Percentiles rank a stretch among this genome's conserved stretches.
phyloP scores from a whole-genome alignment of 768 basidiomycete genomes.

The Serpula lacrymans region DNA sequence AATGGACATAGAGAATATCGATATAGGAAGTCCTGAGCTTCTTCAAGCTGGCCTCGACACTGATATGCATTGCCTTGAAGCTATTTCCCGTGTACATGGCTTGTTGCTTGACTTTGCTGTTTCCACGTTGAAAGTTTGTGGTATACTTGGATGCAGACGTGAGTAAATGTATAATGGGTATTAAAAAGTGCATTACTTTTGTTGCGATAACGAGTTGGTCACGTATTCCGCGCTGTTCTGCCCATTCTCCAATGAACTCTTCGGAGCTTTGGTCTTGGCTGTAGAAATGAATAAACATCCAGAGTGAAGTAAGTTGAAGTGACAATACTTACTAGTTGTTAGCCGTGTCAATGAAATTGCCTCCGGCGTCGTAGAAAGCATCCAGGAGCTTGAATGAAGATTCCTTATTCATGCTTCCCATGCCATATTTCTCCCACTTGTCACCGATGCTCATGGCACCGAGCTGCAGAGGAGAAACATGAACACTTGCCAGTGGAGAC shows the following conservation, averaged over 20 bases:
- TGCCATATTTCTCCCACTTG: conserved; percentile 32
- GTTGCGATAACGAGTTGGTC: conserved; percentile 46
- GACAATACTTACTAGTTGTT: conserved; percentile 36
- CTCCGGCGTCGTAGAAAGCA: conserved; percentile 41
- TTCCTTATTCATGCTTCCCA: conserved; percentile 45
- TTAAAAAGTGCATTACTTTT: conserved; percentile 21
- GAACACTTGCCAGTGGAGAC: conserved; percentile 38
- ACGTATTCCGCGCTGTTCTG: conserved; percentile 35
- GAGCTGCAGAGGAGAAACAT: conserved; percentile 46
- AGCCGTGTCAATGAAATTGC: conserved; percentile 48
- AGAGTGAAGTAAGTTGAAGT: background rate
- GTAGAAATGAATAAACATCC: background rate
- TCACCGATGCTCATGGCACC: conserved; percentile 50
- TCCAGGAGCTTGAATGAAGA: conserved; percentile 44
- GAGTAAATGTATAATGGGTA: background rate
- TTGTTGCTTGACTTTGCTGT: conserved; percentile 22
- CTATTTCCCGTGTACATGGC: conserved; percentile 47
- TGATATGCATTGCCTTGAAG: conserved; percentile 39
- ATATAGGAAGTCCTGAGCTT: conserved; percentile 22
- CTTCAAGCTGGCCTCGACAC: conserved; percentile 27
- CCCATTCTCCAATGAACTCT: conserved; percentile 48
- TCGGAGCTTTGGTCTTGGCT: conserved; percentile 41
- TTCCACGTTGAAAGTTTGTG: conserved; percentile 14
- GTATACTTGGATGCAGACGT: conserved; percentile 14
- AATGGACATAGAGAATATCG: conserved; percentile 23